Evolutionary conservation across 768 basidiomycete species (phyloP), one percentile per base, ranked within the genome.

Genomic region (Mycena galopus): DNA sequence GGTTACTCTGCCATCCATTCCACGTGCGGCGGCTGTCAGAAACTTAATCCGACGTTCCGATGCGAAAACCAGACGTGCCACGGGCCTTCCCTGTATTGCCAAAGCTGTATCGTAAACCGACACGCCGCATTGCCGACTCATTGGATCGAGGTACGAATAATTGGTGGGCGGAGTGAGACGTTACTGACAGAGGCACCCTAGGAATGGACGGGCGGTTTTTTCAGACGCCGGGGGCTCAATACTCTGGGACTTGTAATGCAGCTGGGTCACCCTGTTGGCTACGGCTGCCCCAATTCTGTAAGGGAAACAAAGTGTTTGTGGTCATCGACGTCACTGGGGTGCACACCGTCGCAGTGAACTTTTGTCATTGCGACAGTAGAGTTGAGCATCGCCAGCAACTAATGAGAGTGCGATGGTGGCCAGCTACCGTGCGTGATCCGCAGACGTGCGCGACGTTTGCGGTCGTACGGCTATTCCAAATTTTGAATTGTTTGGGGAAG

Each of bases 341-440:
- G 14, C 69, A 58, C 30, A 10, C 4, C 1, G 42, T 70, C 29
- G 10, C 17, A 0, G 17, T 65, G 1, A 1, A 37, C 1, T 71
- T 63, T 25, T 71, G 69, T 56, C 42, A 37, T 30, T 67, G 71
- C 35, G 57, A 61, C 32, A 8, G 50, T 2, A 23, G 33, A 5
- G 16, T 67, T 4, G 14, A 29, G 29, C 55, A 60, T 17, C 57
- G 66, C 0, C 50, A 62, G 21, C 75, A 76, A 35, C 63, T 75
- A 0, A 37, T 76, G 53, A 51, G 74, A 3, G 56, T 51, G 2
- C 11, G 39, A 0, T 69, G 39, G 70, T 75, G 37, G 42, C 75
- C 75, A 1, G 74, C 75, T 21, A 68, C 71, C 3, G 30, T 25
- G 4, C 9, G 3, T 0, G 21, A 57, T 25, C 58, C 61, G 1